Evolutionary conservation across 2,329 filamentous ascomycete species (phyloP), one percentile per base, ranked within the genome.

Genomic region (Ophiocordyceps australis): DNA sequence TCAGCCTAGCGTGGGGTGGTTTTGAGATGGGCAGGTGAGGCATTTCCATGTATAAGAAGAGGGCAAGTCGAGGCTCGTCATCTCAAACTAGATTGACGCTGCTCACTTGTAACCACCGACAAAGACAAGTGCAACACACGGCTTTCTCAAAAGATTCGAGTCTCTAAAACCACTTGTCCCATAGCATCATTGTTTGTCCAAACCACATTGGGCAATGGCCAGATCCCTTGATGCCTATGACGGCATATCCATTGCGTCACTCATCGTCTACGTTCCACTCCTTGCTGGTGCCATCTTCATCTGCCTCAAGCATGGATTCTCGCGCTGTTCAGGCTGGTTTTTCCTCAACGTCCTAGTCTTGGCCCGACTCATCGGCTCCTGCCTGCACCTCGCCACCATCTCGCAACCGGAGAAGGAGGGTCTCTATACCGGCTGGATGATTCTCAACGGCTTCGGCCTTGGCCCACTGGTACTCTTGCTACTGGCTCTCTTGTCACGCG

Each of bases 241-340:
- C 24, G 32, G 37, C 20, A 43, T 49, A 14, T 37, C 45, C 31
- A 42, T 47, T 18, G 46, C 43, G 14, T 38, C 48, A 17, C 37
- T 50, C 17, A 22, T 38, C 30, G 22, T 49, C 30, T 49, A 44
- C 32, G 14, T 35, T 14, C 28, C 41, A 29, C 38, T 42, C 26
- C 37, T 52, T 22, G 23, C 33, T 23, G 39, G 38, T 12, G 39
- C 37, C 20, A 28, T 52, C 28, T 26, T 40, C 20, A 31, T 73
- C 28, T 68, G 65, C 9, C 65, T 36, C 30, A 41, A 36, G 10
- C 45, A 51, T 28, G 47, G 69, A 62, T 63, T 60, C 41, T 37
- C 48, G 5, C 67, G 72, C 54, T 59, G 71, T 7, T 62, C 62
- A 11, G 69, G 69, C 4, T 74, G 68, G 24, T 57, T 70, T 14